Base-by-base conservation (phyloP, 805 yeast species). In the Nakazawaea sp. region DNA sequence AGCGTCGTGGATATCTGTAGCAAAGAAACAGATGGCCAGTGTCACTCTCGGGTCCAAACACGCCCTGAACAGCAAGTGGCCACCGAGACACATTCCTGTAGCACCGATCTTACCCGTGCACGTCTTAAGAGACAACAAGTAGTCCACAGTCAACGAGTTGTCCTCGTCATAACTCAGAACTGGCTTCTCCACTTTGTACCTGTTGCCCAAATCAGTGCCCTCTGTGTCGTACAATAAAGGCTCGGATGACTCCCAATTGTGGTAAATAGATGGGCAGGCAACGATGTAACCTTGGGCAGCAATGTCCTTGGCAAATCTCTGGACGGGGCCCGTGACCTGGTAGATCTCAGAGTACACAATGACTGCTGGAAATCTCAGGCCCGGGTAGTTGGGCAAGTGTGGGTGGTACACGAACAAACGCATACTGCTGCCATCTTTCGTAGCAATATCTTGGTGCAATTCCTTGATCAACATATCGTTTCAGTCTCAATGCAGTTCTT, bases 81-180 rank as follows among this genome's bases (percentile, higher is more conserved):
- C 94, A 16, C 92, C 92, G 26, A 83, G 70, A 55, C 94, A 84
- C 92, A 84, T 84, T 15, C 92, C 94, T 3, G 90, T 81, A 31
- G 88, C 80, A 26, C 92, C 92, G 46, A 81, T 72, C 41, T 68
- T 72, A 29, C 89, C 89, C 44, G 72, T 77, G 53, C 82, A 82
- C 9, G 86, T 80, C 1, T 68, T 61, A 45, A 83, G 63, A 2
- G 69, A 48, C 33, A 56, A 56, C 40, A 83, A 64, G 50, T 81
- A 75, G 51, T 81, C 86, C 48, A 82, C 67, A 13, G 83, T 67
- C 39, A 81, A 57, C 35, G 58, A 66, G 51, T 70, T 75, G 56
- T 83, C 94, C 50, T 82, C 90, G 49, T 83, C 92, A 52, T 84
- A 84, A 3, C 87, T 78, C 44, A 64, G 70, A 40, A 83, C 51